Base-by-base conservation (phyloP, 2,329 filamentous ascomycete species). In the Didymella keratinophila region DNA sequence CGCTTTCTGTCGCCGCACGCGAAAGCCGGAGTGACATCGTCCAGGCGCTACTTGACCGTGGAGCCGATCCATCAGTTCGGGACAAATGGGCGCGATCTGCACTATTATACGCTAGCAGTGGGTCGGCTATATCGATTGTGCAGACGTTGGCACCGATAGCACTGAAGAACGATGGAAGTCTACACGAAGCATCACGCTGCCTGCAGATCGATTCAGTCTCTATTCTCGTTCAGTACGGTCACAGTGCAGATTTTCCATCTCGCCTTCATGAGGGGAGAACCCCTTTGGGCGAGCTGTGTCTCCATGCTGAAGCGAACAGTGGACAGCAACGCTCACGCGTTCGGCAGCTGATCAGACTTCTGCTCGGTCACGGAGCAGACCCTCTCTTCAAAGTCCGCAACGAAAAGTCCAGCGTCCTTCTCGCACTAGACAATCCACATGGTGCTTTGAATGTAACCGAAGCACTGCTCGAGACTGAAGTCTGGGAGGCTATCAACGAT, bases 401-500 rank as follows among this genome's bases (percentile, higher is more conserved):
- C 41, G 84, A 84, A 12, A 89, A 87, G 64, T 86, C 87, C 0
- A 74, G 84, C 8, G 75, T 90, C 10, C 76, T 87, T 12, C 81
- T 89, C 2, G 87, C 87, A 4, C 80, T 90, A 23, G 84, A 75
- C 45, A 75, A 88, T 54, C 82, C 84, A 0, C 64, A 76, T 8
- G 83, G 87, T 41, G 80, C 87, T 0, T 59, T 88, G 2, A 76
- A 80, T 0, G 85, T 86, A 6, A 84, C 85, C 0, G 82, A 82
- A 41, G 81, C 84, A 0, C 80, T 90, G 1, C 78, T 90, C 8
- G 87, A 87, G 65, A 84, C 84, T 0, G 86, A 84, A 42, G 82
- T 89, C 76, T 89, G 87, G 86, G 86, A 87, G 68, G 77, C 84
- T 30, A 76, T 89, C 66, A 89, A 89, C 74, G 82, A 85, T 60